Base-by-base conservation (phyloP, 2,329 filamentous ascomycete species). In the Fusarium heterosporum region DNA sequence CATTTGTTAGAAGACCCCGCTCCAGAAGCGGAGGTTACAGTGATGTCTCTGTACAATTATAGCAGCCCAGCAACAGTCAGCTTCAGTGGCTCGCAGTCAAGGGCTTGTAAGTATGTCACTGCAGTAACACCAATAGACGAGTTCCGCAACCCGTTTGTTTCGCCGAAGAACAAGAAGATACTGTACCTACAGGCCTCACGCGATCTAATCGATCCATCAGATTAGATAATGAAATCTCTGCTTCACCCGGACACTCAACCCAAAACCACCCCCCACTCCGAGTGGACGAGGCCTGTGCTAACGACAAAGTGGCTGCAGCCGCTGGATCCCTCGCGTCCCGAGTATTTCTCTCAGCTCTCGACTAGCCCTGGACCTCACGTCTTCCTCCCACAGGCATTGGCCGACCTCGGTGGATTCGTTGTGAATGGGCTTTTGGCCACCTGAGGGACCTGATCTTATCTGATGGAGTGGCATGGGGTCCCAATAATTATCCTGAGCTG, bases 151-250 rank as follows among this genome's bases (percentile, higher is more conserved):
- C 22, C 4, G 6, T 22, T 22, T 22, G 6, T 22, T 6, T 22
- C 22, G 28, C 29, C 32, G 14, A 48, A 8, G 4, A 39, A 36
- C 19, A 28, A 30, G n/a, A n/a, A n/a, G n/a, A n/a, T n/a, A n/a
- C n/a, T n/a, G n/a, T n/a, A n/a, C n/a, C n/a, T n/a, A n/a, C 26
- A 50, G 34, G 14, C 10, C 12, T 65, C 56, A 41, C 17, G 16
- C 29, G 64, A 68, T 66, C 66, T 68, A 63, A 68, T 68, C 66
- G 55, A 61, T 68, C 66, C 53, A 70, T 70, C 68, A 62, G 68
- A 70, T 70, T 70, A 70, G 68, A 70, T 70, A 66, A 70, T 68
- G 49, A 39, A 53, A 68, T 49, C 53, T 55, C 42, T 51, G 14
- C 29, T n/a, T 45, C 39, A 14, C 55, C 42, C 25, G 40, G 38